Base-by-base conservation (phyloP, 1,284 basidiomycete species). In the Ganoderma boninense region DNA sequence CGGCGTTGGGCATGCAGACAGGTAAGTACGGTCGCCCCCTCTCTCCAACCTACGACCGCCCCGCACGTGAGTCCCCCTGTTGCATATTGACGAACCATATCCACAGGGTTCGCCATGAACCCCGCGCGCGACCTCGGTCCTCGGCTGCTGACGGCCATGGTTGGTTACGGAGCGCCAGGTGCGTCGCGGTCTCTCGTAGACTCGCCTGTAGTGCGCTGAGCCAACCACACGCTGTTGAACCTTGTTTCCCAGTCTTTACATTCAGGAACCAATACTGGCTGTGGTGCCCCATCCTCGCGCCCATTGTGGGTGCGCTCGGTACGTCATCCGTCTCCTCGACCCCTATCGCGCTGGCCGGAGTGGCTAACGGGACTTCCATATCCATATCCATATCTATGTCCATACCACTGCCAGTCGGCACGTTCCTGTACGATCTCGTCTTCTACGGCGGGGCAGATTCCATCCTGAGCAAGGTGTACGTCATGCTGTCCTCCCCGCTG, bases 231-330 rank as follows among this genome's bases (percentile, higher is more conserved):
- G 29, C 11, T 40, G 62, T 20, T 64, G 29, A 64, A 43, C 29
- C 18, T 11, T 57, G 13, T 40, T 14, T 42, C 52, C 60, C 23
- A 85, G 86, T 87, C 4, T 87, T 86, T 76, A 77, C 82, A 42
- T 87, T 82, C 73, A 82, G 86, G 69, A 73, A 83, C 74, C 90
- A 92, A 70, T 95, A 94, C 77, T 95, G 92, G 92, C 70, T 93
- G 16, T 95, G 93, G 93, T 90, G 90, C 74, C 88, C 91, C 14
- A 72, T 90, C 13, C 79, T 92, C 54, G 90, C 80, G 2, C 87
- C 90, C 2, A 85, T 92, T 70, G 69, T 86, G 35, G 91, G 90
- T 26, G 88, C 84, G 61, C 83, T 88, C 64, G 73, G 78, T 79
- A 46, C 65, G 78, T 75, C n/a, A 11, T 16, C 18, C 59, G 2